Evolutionary conservation across 495 filamentous ascomycete species (phyloP).

Genomic region (Emericellopsis terricola): DNA sequence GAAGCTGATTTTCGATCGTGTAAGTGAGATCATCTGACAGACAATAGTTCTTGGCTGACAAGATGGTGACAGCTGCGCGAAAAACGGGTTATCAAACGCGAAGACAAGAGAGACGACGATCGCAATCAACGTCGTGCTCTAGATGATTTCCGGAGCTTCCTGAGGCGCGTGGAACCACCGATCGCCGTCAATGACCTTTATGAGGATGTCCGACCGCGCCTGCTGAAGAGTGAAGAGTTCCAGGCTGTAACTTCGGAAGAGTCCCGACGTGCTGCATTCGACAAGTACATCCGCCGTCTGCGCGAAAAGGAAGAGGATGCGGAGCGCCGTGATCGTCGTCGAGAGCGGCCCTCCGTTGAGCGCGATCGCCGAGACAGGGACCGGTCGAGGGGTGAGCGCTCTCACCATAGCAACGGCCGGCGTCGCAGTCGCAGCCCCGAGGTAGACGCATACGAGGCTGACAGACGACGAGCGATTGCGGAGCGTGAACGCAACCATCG

Average conservation of each 20-base stretch:
- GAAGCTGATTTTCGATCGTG: constrained; percentile 60
- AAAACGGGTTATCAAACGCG: constrained; percentile 43
- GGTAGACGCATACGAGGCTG: constrained; percentile 72
- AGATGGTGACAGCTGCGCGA: constrained; percentile 75
- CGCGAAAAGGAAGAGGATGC: constrained; percentile 79
- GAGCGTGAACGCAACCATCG: constrained; percentile 78
- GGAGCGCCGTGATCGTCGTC: constrained; percentile 53
- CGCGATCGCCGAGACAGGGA: constrained; percentile 34
- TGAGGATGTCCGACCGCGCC: constrained; percentile 60
- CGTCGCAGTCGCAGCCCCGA: constrained; percentile 61
- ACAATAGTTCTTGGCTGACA: background rate
- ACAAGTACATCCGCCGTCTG: constrained; percentile 78
- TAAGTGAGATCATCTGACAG: constrained; percentile 10
- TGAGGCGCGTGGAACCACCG: constrained; percentile 86
- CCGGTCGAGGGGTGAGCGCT: constrained; percentile 39
- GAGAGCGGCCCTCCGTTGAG: constrained; percentile 43
- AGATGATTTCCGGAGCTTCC: constrained; percentile 68
- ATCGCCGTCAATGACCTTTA: constrained; percentile 61
- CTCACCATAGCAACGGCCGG: constrained; percentile 37
- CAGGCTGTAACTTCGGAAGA: constrained; percentile 66
- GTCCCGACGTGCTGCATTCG: constrained; percentile 65
- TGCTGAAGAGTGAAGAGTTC: constrained; percentile 72
- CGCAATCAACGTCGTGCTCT: constrained; percentile 70
- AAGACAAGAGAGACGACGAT: constrained; percentile 76
- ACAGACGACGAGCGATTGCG: constrained; percentile 68